Conservation (phyloP, 257 asterid species). For the Paulownia fortunei region DNA sequence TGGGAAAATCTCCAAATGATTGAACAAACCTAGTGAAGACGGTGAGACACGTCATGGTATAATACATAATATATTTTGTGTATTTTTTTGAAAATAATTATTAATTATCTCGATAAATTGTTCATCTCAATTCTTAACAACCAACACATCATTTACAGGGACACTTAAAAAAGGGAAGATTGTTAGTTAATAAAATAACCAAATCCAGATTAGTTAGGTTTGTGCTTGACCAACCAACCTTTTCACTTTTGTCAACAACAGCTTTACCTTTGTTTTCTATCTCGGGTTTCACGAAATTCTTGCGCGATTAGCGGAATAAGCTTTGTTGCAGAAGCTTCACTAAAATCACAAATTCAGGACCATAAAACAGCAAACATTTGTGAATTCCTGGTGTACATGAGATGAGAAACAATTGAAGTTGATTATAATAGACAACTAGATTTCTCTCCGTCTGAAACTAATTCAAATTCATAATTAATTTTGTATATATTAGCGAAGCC, state of each 20-base stretch:
- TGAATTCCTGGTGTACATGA: background rate
- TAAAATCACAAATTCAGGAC: background rate
- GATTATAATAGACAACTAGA: background rate
- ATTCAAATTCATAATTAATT: background rate
- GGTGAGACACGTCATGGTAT: no score
- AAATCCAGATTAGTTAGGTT: background rate
- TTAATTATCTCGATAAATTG: no score
- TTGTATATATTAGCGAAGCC: background rate
- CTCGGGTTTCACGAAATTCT: background rate
- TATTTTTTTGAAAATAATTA: no score
- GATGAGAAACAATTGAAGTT: background rate
- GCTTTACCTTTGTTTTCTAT: background rate
- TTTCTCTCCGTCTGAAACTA: no score
- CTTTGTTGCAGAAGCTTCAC: background rate
- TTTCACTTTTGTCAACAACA: background rate
- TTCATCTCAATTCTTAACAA: no score
- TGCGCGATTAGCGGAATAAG: background rate
- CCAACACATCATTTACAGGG: no score
- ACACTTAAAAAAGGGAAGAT: background rate
- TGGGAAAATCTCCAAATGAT: background rate
- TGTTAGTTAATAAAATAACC: background rate
- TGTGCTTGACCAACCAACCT: background rate
- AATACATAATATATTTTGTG: no score
- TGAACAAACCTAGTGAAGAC: background rate
- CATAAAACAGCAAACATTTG: background rate